These are phyloP conservation scores for Coleophoma cylindrospora DNA, from an alignment of 2,329 filamentous ascomycete genomes.

Conservation along the genomic window DNA sequence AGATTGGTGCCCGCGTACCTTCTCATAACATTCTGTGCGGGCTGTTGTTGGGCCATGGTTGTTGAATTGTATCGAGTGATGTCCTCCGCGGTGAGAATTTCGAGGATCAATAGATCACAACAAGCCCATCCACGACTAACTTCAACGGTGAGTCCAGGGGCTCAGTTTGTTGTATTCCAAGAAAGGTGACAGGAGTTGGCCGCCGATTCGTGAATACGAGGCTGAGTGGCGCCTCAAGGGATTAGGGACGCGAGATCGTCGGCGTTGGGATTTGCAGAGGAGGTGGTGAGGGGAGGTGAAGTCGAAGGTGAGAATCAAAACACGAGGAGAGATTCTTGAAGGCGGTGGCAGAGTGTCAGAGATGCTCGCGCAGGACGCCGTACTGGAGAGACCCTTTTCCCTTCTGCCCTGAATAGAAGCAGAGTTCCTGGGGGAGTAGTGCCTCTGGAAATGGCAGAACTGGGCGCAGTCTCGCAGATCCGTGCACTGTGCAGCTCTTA, in stretches of 20 bases:
- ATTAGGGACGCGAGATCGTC: background rate
- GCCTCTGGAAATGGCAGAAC: conserved; percentile 5
- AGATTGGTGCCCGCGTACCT: conserved; percentile 25
- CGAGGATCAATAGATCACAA: background rate
- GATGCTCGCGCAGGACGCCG: background rate
- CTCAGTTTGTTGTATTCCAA: too few species aligned
- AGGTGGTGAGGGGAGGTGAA: background rate
- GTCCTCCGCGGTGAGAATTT: background rate
- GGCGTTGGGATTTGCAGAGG: background rate
- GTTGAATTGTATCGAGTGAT: conserved; percentile 3
- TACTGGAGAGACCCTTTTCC: conserved; percentile 4
- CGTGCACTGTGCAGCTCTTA: conserved; percentile 9
- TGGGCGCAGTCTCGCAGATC: conserved; percentile 14
- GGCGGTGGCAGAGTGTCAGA: background rate
- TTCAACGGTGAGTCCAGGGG: too few species aligned
- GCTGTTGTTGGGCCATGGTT: conserved; percentile 25
- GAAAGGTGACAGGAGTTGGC: too few species aligned
- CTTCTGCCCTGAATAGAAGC: conserved; percentile 6
- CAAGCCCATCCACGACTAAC: background rate
- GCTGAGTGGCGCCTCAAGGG: background rate
- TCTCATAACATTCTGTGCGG: conserved; percentile 37
- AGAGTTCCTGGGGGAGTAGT: conserved; percentile 5
- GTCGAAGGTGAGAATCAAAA: background rate
- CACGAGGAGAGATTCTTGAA: background rate
- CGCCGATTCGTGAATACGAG: too few species aligned